Percentiles rank a stretch among this genome's conserved stretches.
Conservation (phyloP, 2,329 filamentous ascomycete species). For the Hypoxylon sp. region DNA sequence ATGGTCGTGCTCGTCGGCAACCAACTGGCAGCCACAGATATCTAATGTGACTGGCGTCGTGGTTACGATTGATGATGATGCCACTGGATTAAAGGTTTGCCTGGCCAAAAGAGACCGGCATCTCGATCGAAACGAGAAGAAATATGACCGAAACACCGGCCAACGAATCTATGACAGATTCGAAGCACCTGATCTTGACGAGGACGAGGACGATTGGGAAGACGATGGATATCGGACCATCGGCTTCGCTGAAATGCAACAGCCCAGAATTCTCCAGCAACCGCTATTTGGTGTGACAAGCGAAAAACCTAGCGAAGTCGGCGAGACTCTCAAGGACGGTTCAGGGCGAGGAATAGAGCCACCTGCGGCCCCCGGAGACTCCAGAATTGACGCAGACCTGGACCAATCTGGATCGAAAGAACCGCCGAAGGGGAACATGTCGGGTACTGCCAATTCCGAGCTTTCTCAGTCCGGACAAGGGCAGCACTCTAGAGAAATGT, state of each 20-base stretch:
- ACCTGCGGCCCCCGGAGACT: not conserved
- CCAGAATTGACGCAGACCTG: not conserved
- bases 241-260: constrained; percentile 72
- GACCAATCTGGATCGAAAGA: constrained; percentile 5
- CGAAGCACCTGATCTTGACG: constrained; percentile 75
- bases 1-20: constrained; percentile 69
- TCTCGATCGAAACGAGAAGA: constrained; percentile 66
- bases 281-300: constrained; percentile 43
- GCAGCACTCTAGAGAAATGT: constrained; percentile 35
- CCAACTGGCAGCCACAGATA: constrained; percentile 75
- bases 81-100: constrained; percentile 66
- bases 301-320: constrained; percentile 7
- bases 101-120: constrained; percentile 78
- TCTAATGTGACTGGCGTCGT: constrained; percentile 75
- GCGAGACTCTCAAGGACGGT: not conserved
- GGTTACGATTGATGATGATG: constrained; percentile 66
- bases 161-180: constrained; percentile 82
- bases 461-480: constrained; percentile 41
- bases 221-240: constrained; percentile 73
- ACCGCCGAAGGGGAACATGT: not conserved
- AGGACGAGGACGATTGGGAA: constrained; percentile 64
- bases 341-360: not conserved
- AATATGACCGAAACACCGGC: constrained; percentile 75
- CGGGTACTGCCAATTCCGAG: constrained; percentile 30
- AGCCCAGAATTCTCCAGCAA: constrained; percentile 73